Percentiles rank a stretch among this genome's conserved stretches.
phyloP scores from a whole-genome alignment of 768 basidiomycete species.

The Cyathus striatus region DNA sequence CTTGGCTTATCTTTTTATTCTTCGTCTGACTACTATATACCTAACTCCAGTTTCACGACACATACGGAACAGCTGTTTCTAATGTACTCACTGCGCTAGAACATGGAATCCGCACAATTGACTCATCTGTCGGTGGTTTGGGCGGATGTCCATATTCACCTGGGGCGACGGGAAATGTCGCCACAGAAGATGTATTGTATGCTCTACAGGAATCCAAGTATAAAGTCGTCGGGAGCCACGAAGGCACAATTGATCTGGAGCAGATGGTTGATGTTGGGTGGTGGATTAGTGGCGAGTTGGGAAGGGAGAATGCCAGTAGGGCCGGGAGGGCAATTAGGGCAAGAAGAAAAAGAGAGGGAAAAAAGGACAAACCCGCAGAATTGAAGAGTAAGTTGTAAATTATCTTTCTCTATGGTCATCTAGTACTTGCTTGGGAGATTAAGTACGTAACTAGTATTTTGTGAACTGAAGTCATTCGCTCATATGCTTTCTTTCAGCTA shows the following conservation, averaged over 20 bases:
- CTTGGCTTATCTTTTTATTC: not conserved
- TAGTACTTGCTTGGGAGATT: no score
- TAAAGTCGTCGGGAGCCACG: constrained; percentile 41
- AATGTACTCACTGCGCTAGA: constrained; percentile 71
- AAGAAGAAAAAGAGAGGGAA: constrained; percentile 29
- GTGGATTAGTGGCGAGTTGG: constrained; percentile 74
- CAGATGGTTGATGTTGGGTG: constrained; percentile 69
- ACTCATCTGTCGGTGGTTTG: constrained; percentile 80
- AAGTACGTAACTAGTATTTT: no score
- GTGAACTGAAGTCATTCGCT: no score
- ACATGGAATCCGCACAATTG: constrained; percentile 77
- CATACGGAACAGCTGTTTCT: constrained; percentile 77
- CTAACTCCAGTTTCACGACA: constrained; percentile 74
- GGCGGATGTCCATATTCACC: constrained; percentile 97
- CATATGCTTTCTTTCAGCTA: no score
- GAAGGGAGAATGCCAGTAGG: constrained; percentile 66
- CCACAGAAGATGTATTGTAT: constrained; percentile 90
- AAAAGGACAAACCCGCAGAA: constrained; percentile 9
- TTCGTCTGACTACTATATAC: constrained; percentile 3
- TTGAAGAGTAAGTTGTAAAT: no score
- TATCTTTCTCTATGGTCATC: no score
- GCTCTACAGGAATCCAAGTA: constrained; percentile 65
- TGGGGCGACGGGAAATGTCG: constrained; percentile 92
- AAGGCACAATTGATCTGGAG: constrained; percentile 52
- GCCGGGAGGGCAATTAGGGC: constrained; percentile 71